Conservation (phyloP, 2,329 filamentous ascomycete species). For the Diplodia mutila region DNA sequence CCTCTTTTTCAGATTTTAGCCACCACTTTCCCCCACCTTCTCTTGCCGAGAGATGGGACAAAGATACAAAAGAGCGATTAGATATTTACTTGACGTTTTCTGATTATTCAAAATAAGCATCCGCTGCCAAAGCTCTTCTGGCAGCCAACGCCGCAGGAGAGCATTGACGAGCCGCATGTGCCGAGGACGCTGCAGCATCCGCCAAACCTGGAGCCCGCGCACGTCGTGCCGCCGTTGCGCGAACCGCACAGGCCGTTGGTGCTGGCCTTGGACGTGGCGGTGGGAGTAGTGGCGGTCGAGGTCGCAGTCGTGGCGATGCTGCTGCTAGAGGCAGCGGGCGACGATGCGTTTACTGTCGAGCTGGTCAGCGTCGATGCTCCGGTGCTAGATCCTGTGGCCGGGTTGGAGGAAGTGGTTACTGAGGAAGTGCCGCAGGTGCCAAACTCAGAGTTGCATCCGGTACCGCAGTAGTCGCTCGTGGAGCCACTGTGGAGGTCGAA, state of each 20-base stretch:
- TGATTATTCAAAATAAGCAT: constrained; percentile 27
- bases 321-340: constrained; percentile 3
- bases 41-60: neutral
- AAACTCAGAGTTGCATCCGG: constrained; percentile 39
- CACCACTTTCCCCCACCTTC: neutral
- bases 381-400: neutral
- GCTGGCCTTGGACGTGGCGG: constrained; percentile 29
- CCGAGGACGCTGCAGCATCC: constrained; percentile 37
- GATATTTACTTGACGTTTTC: neutral
- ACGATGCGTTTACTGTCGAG: constrained; percentile 23
- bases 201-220: constrained; percentile 26
- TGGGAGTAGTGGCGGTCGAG: constrained; percentile 30
- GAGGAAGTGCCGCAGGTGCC: constrained; percentile 35
- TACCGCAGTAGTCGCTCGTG: constrained; percentile 36
- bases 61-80: neutral
- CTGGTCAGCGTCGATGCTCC: constrained; percentile 21
- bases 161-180: constrained; percentile 32
- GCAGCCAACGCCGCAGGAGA: constrained; percentile 41
- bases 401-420: constrained; percentile 11
- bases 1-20: neutral
- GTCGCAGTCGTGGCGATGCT: constrained; percentile 23
- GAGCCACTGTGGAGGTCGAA: constrained; percentile 27
- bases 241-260: constrained; percentile 34
- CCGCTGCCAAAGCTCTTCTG: constrained; percentile 39
- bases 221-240: constrained; percentile 28